Percentiles rank a stretch among this genome's conserved stretches.
phyloP scores from a whole-genome alignment of 306 rosid genomes.

The Sicyos baderoa region DNA sequence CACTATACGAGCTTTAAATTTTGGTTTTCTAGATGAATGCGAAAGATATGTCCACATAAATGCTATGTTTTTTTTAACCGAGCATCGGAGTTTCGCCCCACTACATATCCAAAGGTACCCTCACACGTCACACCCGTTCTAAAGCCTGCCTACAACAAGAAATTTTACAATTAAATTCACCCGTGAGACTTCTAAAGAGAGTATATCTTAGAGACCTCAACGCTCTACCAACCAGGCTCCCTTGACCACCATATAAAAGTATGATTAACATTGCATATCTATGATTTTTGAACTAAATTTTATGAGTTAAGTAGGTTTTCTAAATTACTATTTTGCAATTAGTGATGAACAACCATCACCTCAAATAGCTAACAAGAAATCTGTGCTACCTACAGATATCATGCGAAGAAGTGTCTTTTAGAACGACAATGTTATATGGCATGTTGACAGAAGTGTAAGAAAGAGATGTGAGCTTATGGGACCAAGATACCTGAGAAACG shows the following conservation, averaged over 20 bases:
- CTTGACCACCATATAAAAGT: no score
- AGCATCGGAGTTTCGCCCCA: no score
- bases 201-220: no score
- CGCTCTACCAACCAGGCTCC: no score
- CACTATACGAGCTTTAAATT: neutral
- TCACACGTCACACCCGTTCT: no score
- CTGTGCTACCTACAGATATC: constrained; percentile 83
- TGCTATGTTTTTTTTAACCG: neutral
- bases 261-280: neutral
- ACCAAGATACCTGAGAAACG: constrained; percentile 68
- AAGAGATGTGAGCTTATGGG: neutral
- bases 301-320: neutral
- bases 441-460: neutral
- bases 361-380: constrained; percentile 52
- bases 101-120: no score
- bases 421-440: constrained; percentile 10
- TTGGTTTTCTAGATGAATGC: neutral
- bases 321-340: neutral
- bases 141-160: no score
- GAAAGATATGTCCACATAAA: neutral
- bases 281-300: neutral
- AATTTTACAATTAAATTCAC: no score
- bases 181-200: no score
- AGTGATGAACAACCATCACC: neutral
- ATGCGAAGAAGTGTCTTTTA: constrained; percentile 33